Percentiles rank a stretch among this genome's conserved stretches.
Conservation (phyloP, 1,284 basidiomycete genomes). For the Schizophyllum amplum region DNA sequence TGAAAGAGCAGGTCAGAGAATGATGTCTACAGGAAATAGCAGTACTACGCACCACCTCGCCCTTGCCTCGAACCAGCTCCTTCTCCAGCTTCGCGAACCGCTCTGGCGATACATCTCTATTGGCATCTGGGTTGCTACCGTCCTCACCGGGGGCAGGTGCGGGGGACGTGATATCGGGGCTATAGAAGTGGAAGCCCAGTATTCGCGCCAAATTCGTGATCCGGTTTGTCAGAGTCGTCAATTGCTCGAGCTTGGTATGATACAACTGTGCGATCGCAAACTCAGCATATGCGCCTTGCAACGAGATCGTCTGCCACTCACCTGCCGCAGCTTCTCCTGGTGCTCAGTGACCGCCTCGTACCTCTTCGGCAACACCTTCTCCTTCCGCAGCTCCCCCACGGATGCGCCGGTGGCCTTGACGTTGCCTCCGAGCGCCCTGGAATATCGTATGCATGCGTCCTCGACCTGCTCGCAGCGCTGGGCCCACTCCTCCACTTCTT, state of each 20-base stretch:
- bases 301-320: constrained; percentile 23
- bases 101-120: constrained; percentile 68
- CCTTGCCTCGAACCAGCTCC: constrained; percentile 71
- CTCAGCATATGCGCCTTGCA: background rate
- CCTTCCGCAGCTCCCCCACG: constrained; percentile 49
- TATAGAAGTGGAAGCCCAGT: constrained; percentile 54
- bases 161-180: constrained; percentile 47
- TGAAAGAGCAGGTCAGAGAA: constrained; percentile 20
- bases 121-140: constrained; percentile 29
- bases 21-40: background rate
- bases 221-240: constrained; percentile 56
- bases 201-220: constrained; percentile 48
- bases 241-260: constrained; percentile 71
- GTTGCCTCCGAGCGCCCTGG: constrained; percentile 60
- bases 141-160: constrained; percentile 33
- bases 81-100: constrained; percentile 72
- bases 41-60: constrained; percentile 59
- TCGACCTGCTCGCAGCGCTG: constrained; percentile 57
- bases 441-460: constrained; percentile 52
- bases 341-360: constrained; percentile 56
- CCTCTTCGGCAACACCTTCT: constrained; percentile 55
- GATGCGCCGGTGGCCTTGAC: constrained; percentile 53
- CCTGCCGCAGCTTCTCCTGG: constrained; percentile 71
- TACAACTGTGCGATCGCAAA: constrained; percentile 47
- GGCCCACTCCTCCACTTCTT: constrained; percentile 67